phyloP scores from a whole-genome alignment of 1,284 basidiomycete species.

The Inonotus hispidus region DNA sequence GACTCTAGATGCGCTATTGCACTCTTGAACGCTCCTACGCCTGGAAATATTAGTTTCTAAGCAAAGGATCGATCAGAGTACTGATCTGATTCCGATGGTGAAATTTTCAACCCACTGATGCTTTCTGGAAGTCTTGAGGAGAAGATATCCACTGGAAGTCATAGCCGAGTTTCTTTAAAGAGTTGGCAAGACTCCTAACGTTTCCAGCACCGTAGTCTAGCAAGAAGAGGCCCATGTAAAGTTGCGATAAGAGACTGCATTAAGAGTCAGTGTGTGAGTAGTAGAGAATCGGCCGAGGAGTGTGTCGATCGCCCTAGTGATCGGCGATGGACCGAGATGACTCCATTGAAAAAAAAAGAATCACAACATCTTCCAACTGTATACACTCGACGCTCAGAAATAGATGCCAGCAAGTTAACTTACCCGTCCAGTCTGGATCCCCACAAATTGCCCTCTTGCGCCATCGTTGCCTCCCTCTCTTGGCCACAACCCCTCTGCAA shows the following conservation, averaged over 20 bases:
- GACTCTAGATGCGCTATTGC: conserved; percentile 76
- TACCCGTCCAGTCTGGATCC: too few relatives aligned
- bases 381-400: neutral
- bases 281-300: neutral
- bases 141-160: conserved; percentile 87
- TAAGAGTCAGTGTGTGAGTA: neutral
- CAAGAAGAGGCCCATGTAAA: conserved; percentile 69
- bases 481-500: too few relatives aligned
- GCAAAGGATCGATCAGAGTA: conserved; percentile 14
- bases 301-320: neutral
- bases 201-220: conserved; percentile 97
- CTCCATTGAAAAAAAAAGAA: neutral
- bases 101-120: conserved; percentile 63
- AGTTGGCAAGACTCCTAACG: conserved; percentile 92
- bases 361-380: neutral
- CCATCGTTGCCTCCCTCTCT: neutral
- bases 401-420: neutral
- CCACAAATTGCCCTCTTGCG: neutral
- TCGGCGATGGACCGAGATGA: too few relatives aligned
- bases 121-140: conserved; percentile 83
- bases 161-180: conserved; percentile 83
- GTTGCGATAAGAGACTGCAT: conserved; percentile 3
- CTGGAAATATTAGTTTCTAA: conserved; percentile 94
- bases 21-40: conserved; percentile 93
- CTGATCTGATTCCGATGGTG: conserved; percentile 16